Conservation (phyloP, 202 grass and related monocot species). For the Hordeum pubiflorum region DNA sequence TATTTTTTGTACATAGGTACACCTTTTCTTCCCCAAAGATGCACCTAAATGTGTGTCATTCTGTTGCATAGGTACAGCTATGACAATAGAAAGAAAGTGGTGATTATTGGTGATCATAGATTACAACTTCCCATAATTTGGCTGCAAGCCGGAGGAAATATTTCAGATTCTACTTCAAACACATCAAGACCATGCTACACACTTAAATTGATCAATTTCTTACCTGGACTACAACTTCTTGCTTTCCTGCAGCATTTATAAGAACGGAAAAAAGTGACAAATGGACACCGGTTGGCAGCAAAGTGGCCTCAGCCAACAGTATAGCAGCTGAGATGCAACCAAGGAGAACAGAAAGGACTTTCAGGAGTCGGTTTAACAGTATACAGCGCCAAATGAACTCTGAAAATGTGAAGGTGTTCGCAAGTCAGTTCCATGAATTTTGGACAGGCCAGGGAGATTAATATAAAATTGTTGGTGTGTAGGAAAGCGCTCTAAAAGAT, state of each 20-base stretch:
- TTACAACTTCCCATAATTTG: not conserved
- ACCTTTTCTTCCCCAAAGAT: not conserved
- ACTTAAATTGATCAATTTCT: constrained; percentile 20
- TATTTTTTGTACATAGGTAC: not conserved
- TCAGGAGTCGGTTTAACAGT: constrained; percentile 81
- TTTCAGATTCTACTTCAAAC: not conserved
- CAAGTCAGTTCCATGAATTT: constrained; percentile 16
- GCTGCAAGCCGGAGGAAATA: not conserved
- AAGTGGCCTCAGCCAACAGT: constrained; percentile 93
- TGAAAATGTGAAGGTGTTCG: constrained; percentile 34
- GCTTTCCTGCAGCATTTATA: constrained; percentile 74
- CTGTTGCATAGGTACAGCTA: not conserved
- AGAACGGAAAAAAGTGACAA: constrained; percentile 95
- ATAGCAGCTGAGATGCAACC: constrained; percentile 92
- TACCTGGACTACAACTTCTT: constrained; percentile 97
- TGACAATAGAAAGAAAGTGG: not conserved
- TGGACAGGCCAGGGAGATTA: constrained; percentile 2
- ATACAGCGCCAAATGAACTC: constrained; percentile 92
- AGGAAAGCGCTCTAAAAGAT: not conserved
- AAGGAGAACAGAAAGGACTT: constrained; percentile 61
- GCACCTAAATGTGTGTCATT: not conserved
- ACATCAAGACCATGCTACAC: not conserved
- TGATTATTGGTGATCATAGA: not conserved
- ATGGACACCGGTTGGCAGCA: constrained; percentile 84
- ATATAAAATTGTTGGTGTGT: not conserved